These are phyloP conservation scores for Moniliophthora roreri DNA, from an alignment of 1,284 basidiomycete species.

Conservation along the genomic window DNA sequence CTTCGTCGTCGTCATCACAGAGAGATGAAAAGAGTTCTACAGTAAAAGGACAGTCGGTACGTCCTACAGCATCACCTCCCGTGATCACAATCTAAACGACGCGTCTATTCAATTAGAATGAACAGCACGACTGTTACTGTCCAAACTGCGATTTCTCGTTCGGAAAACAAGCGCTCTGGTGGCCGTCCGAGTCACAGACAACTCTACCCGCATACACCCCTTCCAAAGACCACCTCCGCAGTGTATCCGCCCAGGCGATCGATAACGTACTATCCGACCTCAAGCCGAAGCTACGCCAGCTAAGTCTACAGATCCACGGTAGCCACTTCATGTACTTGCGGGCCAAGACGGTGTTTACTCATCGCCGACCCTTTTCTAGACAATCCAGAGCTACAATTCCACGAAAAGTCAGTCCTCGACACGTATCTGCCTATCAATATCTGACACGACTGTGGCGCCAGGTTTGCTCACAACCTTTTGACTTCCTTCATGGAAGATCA, in stretches of 20 bases:
- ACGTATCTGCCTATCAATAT: neutral
- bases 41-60: neutral
- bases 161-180: slow-evolving; percentile 5
- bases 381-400: slow-evolving; percentile 56
- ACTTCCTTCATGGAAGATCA: slow-evolving; percentile 56
- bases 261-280: slow-evolving; percentile 46
- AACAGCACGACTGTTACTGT: neutral
- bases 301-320: slow-evolving; percentile 66
- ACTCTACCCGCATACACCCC: slow-evolving; percentile 39
- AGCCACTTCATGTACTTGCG: slow-evolving; percentile 14
- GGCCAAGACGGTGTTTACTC: neutral
- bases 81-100: neutral
- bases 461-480: slow-evolving; percentile 58
- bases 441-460: slow-evolving; percentile 20
- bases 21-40: neutral
- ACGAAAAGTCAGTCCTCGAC: slow-evolving; percentile 46
- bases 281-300: slow-evolving; percentile 42
- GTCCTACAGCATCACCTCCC: neutral
- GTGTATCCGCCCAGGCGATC: slow-evolving; percentile 37
- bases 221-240: slow-evolving; percentile 14
- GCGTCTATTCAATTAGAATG: neutral
- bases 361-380: slow-evolving; percentile 29
- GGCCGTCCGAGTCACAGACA: slow-evolving; percentile 4
- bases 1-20: neutral
- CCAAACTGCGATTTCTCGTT: slow-evolving; percentile 12